Percentiles rank a stretch among this genome's conserved stretches.
phyloP scores from a whole-genome alignment of 495 filamentous ascomycete species.

The Melanomma pulvis-pyrius region DNA sequence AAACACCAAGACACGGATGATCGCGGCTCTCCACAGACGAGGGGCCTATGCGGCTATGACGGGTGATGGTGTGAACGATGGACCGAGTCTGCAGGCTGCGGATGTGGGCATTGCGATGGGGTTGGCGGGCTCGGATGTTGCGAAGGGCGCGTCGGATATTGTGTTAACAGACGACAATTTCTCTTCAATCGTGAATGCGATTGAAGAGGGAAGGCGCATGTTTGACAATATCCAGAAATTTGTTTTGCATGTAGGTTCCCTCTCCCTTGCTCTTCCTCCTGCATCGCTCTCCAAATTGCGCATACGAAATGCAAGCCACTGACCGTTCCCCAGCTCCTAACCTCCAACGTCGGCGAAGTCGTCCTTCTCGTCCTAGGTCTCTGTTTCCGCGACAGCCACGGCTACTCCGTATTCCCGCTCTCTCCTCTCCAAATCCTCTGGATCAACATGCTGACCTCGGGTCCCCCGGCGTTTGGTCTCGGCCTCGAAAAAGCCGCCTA shows the following conservation, averaged over 20 bases:
- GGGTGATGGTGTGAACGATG: constrained; percentile 85
- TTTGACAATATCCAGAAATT: constrained; percentile 74
- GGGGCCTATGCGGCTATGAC: constrained; percentile 72
- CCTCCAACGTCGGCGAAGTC: constrained; percentile 74
- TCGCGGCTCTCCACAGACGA: constrained; percentile 69
- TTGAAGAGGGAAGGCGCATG: constrained; percentile 72
- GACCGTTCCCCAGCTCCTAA: constrained; percentile 75
- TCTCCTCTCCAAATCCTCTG: constrained; percentile 74
- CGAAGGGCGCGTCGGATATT: constrained; percentile 80
- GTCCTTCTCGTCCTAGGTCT: constrained; percentile 69
- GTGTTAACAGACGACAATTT: constrained; percentile 83
- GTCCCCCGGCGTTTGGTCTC: constrained; percentile 69
- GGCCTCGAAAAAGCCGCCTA: constrained; percentile 64
- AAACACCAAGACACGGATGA: constrained; percentile 69
- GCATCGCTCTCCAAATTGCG: too few species aligned
- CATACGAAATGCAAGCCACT: too few species aligned
- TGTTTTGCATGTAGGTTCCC: constrained; percentile 56
- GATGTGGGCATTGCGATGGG: constrained; percentile 88
- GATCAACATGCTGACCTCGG: constrained; percentile 75
- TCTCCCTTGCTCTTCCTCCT: background rate
- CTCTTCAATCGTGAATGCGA: constrained; percentile 73
- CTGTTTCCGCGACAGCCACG: constrained; percentile 65
- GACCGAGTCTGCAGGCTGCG: constrained; percentile 74
- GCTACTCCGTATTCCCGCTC: constrained; percentile 71
- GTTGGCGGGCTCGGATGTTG: constrained; percentile 71